A percentile compares a stretch with the other conserved stretches of the same genome.
phyloP scores from a whole-genome alignment of 2,329 filamentous ascomycete species.

The Ceratocystis huliohia region DNA sequence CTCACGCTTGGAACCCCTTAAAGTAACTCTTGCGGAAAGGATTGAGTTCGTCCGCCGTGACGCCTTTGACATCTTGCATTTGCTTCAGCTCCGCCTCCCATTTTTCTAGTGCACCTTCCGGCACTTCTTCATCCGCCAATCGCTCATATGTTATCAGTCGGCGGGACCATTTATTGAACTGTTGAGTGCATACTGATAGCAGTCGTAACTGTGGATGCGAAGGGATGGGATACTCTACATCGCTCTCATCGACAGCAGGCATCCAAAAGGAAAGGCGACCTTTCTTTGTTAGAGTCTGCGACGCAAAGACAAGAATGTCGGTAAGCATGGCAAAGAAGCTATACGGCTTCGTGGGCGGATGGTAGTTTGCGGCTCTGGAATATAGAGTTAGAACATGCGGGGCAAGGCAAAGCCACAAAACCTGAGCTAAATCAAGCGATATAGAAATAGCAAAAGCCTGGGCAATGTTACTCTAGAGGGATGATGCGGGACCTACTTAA shows the following conservation, averaged over 20 bases:
- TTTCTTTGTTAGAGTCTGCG: conserved; percentile 59
- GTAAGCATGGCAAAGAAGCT: conserved; percentile 82
- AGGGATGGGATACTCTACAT: conserved; percentile 64
- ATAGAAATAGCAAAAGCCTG: neutral
- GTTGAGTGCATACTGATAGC: conserved; percentile 66
- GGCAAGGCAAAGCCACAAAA: too few species aligned
- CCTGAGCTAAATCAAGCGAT: too few species aligned
- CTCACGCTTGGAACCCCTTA: conserved; percentile 37
- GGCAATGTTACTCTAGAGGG: neutral
- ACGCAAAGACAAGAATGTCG: conserved; percentile 76
- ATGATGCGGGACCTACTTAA: conserved; percentile 41
- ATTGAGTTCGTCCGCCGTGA: conserved; percentile 46
- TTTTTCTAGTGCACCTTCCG: conserved; percentile 31
- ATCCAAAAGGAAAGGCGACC: conserved; percentile 92
- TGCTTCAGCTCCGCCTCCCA: conserved; percentile 23
- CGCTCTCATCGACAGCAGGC: conserved; percentile 71
- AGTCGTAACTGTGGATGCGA: conserved; percentile 62
- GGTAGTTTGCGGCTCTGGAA: conserved; percentile 49
- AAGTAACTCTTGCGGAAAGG: conserved; percentile 49
- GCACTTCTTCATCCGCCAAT: conserved; percentile 46
- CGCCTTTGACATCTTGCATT: conserved; percentile 30
- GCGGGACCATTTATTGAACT: conserved; percentile 87
- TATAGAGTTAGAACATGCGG: neutral
- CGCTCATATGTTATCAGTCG: conserved; percentile 77
- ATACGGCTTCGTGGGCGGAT: conserved; percentile 84